These are phyloP conservation scores for Isabelozyma gotoi DNA, from an alignment of 805 yeast genomes.

Conservation along the genomic window DNA sequence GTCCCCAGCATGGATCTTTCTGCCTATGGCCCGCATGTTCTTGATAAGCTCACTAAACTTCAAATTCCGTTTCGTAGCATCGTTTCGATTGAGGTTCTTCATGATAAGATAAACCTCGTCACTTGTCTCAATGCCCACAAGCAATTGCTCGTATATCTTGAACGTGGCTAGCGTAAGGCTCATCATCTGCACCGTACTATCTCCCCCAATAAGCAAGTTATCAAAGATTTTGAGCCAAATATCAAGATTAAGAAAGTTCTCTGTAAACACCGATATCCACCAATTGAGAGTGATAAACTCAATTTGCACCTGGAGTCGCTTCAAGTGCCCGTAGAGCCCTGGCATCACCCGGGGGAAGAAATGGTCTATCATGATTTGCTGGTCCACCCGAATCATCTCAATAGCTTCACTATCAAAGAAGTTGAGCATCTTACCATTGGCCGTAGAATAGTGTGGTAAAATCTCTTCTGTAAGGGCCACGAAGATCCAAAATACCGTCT, in stretches of 20 bases:
- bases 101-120: conserved; percentile 34
- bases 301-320: conserved; percentile 36
- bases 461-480: conserved; percentile 49
- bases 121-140: conserved; percentile 21
- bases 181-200: conserved; percentile 33
- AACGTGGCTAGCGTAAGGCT: conserved; percentile 35
- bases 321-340: conserved; percentile 34
- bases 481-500: conserved; percentile 55
- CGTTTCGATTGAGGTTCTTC: conserved; percentile 25
- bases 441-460: conserved; percentile 42
- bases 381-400: conserved; percentile 36
- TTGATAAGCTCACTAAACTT: conserved; percentile 19
- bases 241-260: conserved; percentile 47
- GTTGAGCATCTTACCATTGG: conserved; percentile 15
- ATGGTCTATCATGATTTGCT: conserved; percentile 27
- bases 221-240: conserved; percentile 55
- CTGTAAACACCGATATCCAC: conserved; percentile 57
- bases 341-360: conserved; percentile 42
- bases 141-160: conserved; percentile 30
- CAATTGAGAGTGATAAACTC: conserved; percentile 55
- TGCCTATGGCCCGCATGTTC: conserved; percentile 12
- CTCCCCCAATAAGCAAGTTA: conserved; percentile 32
- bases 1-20: conserved; percentile 4
- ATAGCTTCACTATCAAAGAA: conserved; percentile 15
- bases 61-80: conserved; percentile 14